Conservation (phyloP, 495 filamentous ascomycete genomes). For the Tuber magnatum region DNA sequence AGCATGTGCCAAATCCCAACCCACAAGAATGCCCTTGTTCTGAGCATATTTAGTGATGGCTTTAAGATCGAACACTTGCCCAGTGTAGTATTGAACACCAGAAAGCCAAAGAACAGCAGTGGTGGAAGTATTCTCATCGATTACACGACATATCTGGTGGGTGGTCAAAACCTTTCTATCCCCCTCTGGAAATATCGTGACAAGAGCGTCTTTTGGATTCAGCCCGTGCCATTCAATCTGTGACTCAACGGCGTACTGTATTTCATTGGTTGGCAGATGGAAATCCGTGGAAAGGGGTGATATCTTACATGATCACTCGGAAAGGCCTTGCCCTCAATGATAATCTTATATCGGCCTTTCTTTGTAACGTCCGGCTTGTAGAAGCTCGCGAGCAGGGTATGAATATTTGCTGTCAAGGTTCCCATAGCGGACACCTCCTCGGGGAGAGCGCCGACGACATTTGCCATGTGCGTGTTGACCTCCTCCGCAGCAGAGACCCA, state of each 20-base stretch:
- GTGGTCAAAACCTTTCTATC: conserved; percentile 54
- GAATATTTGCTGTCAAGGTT: conserved; percentile 84
- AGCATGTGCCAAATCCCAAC: conserved; percentile 95
- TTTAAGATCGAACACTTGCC: conserved; percentile 80
- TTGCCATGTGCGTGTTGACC: conserved; percentile 65
- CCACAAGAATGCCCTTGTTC: conserved; percentile 64
- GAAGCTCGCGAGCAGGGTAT: conserved; percentile 85
- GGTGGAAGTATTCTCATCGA: conserved; percentile 64
- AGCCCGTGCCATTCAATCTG: conserved; percentile 76
- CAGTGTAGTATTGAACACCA: conserved; percentile 91
- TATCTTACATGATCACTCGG: conserved; percentile 74
- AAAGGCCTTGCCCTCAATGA: conserved; percentile 89
- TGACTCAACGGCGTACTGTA: conserved; percentile 76
- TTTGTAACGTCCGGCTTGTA: conserved; percentile 60
- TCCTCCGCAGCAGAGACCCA: conserved; percentile 75
- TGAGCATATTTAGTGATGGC: conserved; percentile 77
- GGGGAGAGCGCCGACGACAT: conserved; percentile 71
- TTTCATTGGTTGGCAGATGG: conserved; percentile 14
- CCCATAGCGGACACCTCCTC: conserved; percentile 90
- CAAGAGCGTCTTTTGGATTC: conserved; percentile 60
- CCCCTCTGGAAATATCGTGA: conserved; percentile 63
- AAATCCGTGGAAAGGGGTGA: not conserved
- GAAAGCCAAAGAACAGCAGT: conserved; percentile 80
- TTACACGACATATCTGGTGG: conserved; percentile 63
- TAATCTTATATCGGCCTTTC: conserved; percentile 65